Conservation (phyloP, 495 filamentous ascomycete species). For the Lasiosphaeria miniovina region DNA sequence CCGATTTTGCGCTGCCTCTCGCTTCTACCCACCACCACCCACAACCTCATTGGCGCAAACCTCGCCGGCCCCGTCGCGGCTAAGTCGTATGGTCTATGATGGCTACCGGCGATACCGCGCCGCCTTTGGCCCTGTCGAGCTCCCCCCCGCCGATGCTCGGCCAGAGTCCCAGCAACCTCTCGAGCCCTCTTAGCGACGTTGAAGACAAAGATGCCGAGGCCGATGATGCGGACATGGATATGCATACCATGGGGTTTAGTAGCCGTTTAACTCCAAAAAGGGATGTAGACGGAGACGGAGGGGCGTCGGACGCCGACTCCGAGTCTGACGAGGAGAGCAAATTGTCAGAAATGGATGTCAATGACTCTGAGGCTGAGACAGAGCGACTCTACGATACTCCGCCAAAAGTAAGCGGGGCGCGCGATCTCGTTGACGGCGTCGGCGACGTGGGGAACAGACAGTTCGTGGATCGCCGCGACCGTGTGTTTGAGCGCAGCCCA, state of each 20-base stretch:
- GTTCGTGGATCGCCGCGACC: constrained; percentile 33
- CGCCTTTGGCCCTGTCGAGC: constrained; percentile 43
- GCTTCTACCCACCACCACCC: constrained; percentile 15
- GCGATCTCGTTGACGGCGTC: constrained; percentile 56
- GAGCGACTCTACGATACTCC: constrained; percentile 93
- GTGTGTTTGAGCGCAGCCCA: constrained; percentile 56
- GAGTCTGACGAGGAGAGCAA: constrained; percentile 36
- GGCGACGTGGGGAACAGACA: constrained; percentile 34
- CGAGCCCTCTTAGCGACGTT: constrained; percentile 84
- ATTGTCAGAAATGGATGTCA: constrained; percentile 57
- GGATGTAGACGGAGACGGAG: constrained; percentile 48
- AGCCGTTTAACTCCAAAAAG: constrained; percentile 47
- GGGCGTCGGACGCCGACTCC: constrained; percentile 30
- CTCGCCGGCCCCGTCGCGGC: not conserved
- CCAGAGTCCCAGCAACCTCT: constrained; percentile 40
- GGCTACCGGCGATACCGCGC: constrained; percentile 46
- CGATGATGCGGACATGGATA: constrained; percentile 44
- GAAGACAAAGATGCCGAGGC: constrained; percentile 63
- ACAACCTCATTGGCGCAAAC: constrained; percentile 18
- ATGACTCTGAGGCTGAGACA: constrained; percentile 97
- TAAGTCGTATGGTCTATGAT: constrained; percentile 33
- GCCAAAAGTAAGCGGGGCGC: constrained; percentile 61
- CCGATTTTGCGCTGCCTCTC: constrained; percentile 29
- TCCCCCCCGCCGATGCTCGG: constrained; percentile 40
- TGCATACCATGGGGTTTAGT: constrained; percentile 23